Conservation (phyloP, 495 filamentous ascomycete species). For the Copromyces sp. region DNA sequence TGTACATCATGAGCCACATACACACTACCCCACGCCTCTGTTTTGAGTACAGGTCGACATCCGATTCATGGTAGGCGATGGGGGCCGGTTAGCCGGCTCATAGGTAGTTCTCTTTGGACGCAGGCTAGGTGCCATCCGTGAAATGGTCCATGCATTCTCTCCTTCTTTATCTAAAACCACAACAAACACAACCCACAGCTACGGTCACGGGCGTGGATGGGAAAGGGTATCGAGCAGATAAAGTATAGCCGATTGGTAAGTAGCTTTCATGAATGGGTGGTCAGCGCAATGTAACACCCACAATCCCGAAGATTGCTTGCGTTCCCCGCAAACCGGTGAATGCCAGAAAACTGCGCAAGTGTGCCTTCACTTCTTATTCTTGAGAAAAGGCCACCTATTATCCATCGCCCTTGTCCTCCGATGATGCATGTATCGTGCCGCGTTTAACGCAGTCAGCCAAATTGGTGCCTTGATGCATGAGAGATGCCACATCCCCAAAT, state of each 20-base stretch:
- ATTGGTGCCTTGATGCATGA: background rate
- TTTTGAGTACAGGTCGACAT: too few relatives aligned
- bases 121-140: background rate
- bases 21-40: too few relatives aligned
- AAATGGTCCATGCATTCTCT: background rate
- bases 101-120: too few relatives aligned
- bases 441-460: background rate
- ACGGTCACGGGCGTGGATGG: background rate
- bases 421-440: background rate
- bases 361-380: too few relatives aligned
- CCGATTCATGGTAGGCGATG: too few relatives aligned
- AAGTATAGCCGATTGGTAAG: background rate
- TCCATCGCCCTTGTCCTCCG: too few relatives aligned
- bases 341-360: too few relatives aligned
- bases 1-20: too few relatives aligned
- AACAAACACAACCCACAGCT: background rate
- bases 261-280: background rate
- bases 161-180: background rate
- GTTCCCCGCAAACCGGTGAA: background rate
- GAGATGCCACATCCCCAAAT: background rate
- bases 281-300: too few relatives aligned
- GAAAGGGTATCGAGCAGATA: background rate
- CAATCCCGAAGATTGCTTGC: background rate
- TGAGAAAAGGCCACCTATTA: too few relatives aligned
- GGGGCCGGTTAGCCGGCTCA: too few relatives aligned